Evolutionary conservation across 352 stramenopile species (phyloP), one percentile per base, ranked within the genome.

Genomic region (Pythium myriotylum): DNA sequence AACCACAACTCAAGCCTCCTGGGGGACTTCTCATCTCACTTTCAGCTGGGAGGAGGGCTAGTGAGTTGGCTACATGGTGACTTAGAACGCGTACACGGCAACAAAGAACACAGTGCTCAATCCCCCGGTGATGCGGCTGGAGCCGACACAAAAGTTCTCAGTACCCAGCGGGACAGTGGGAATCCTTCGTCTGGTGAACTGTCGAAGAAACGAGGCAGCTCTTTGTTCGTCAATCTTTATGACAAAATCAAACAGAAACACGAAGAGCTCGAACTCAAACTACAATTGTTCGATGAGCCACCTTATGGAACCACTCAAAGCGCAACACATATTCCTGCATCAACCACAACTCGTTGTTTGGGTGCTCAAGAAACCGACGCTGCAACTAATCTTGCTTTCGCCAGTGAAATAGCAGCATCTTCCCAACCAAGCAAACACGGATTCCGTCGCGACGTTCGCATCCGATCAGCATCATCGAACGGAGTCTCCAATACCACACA

Each of bases 31-130:
- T 10, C 29, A 35, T 10, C 29, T 2, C 65, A 63, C 6, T 89
- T 89, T 32, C 75, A 87, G n/a, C 70, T 84, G 45, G 83, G 81
- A 63, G 80, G 80, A n/a, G 80, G 80, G 6, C 54, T 89, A 3
- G 80, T 88, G 0, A 51, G 80, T 12, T 89, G 80, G 80, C 62
- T 89, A 2, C 80, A 89, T 35, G 80, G 77, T n/a, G 80, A 87
- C n/a, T 39, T 33, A 19, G n/a, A 5, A 1, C 29, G 48, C 20
- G 1, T 22, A 1, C 32, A 26, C 5, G 7, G 10, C 1, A 17
- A 39, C 2, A 1, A n/a, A 20, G 49, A 56, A 29, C 10, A 12
- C 24, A 37, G 14, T 12, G 46, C 12, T 7, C 6, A 16, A 40
- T 17, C 37, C 46, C 10, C 24, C 23, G 23, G 33, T 13, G 22